Percentiles rank a stretch among this genome's conserved stretches.
Conservation (phyloP, 2,329 filamentous ascomycete species). For the Diaporthe sp. region DNA sequence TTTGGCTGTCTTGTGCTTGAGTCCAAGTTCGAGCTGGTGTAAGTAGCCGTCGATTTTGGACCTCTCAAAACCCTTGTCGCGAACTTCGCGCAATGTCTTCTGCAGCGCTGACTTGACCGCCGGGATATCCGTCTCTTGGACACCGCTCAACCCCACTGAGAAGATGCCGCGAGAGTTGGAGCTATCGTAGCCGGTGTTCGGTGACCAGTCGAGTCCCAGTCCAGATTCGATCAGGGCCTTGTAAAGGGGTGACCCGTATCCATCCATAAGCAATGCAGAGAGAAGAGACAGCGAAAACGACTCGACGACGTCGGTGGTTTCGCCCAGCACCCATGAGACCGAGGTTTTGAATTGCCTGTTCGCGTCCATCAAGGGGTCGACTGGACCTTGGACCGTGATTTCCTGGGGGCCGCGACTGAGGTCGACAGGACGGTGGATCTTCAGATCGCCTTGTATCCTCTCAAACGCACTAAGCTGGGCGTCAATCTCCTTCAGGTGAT, state of each 20-base stretch:
- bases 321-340: conserved; percentile 90
- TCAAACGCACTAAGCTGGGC: conserved; percentile 81
- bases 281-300: conserved; percentile 89
- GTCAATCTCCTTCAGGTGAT: conserved; percentile 86
- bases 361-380: conserved; percentile 87
- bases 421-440: conserved; percentile 82
- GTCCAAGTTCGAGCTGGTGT: conserved; percentile 90
- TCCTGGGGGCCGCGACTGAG: conserved; percentile 76
- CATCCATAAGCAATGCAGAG: conserved; percentile 88
- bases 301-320: conserved; percentile 86
- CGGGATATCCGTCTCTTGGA: conserved; percentile 82
- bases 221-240: conserved; percentile 89
- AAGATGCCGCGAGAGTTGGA: conserved; percentile 85
- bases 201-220: conserved; percentile 92
- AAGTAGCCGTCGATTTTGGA: conserved; percentile 94
- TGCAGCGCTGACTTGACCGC: conserved; percentile 83
- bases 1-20: conserved; percentile 96
- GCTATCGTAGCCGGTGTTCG: conserved; percentile 92
- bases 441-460: conserved; percentile 76
- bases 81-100: conserved; percentile 78
- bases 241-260: conserved; percentile 95
- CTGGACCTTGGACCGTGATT: conserved; percentile 82
- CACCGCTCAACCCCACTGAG: conserved; percentile 91
- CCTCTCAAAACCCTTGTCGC: conserved; percentile 85
- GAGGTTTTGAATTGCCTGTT: conserved; percentile 96